Base-by-base conservation (phyloP, 2,329 filamentous ascomycete species). In the Rhynchosporium secalis region DNA sequence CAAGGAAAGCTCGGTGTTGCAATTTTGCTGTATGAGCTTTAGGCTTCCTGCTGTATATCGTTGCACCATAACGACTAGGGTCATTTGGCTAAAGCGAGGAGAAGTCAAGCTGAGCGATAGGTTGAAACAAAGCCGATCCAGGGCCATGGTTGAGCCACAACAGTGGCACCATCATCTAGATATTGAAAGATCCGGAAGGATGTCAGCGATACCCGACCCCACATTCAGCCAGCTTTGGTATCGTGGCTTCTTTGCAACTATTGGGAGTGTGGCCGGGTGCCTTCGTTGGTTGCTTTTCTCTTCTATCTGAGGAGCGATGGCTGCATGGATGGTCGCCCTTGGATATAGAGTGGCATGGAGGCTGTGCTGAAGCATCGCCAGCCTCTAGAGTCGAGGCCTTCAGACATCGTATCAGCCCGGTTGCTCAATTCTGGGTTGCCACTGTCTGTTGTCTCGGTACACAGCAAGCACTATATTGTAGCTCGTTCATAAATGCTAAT, bases 81-180 rank as follows among this genome's bases (percentile, higher is more conserved):
- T 5, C 9, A 6, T 28, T 28, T n/a, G 31, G 40, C 40, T 28
- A 46, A 9, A 56, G 20, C 52, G 38, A 38, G 38, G 15, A n/a
- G 20, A 45, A 43, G 36, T 33, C 20, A 28, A 36, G 28, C 31
- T 43, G 36, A 45, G 38, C 20, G 20, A 43, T 20, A 26, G 9
- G 43, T 36, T 45, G 38, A 31, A 45, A 56, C 52, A 56, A 56
- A 13, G 54, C 40, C 54, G 45, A 56, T 56, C 40, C 28, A 46
- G 45, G 28, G 43, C 20, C 5, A 29, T 43, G 15, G 15, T 20
- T 46, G 43, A n/a, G n/a, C 43, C 15, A 46, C n/a, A 46, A 15
- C n/a, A 20, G 13, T 36, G 9, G 1, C 6, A 36, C 33, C 33
- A 36, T 10, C 26, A 10, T 20, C n/a, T n/a, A n/a, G 26, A 26